Evolutionary conservation across 2,329 filamentous ascomycete species (phyloP), one percentile per base, ranked within the genome.

Genomic region (Ceratocystis ficicola): DNA sequence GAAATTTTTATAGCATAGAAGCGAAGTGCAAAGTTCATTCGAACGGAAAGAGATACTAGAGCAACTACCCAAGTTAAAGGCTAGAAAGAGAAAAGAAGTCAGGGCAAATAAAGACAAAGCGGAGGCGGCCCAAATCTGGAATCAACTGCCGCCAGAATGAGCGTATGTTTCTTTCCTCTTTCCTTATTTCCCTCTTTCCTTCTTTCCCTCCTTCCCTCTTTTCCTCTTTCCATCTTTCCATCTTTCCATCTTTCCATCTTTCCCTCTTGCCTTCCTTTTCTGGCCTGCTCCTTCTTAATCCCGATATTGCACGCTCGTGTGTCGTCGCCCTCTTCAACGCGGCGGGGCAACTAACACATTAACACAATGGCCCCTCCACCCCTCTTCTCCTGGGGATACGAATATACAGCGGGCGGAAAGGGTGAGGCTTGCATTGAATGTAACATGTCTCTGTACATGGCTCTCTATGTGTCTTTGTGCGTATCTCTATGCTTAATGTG

Each of bases 261-360:
- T 20, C n/a, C 7, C 17, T 30, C 22, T 44, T 57, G n/a, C 28
- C 44, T 10, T 32, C 17, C 28, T 36, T 36, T 36, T 36, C 32
- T 36, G 32, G 36, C 36, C 36, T 41, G 36, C 36, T 64, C 48
- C 63, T 44, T 64, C 48, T n/a, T 62, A 28, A 62, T 46, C 20
- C 41, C 60, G 25, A 44, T 17, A 62, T 28, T 62, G 59, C 32
- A 20, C 32, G 32, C 36, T 62, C 25, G 36, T 62, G 32, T 44
- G 28, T 36, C 25, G 20, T 52, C 20, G 20, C 48, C 36, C 36
- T 25, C 22, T 30, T 59, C 32, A 15, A n/a, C 15, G 28, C 30
- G 55, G 55, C 28, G 32, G 55, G 48, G 48, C 48, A 52, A 52
- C 22, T 52, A n/a, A 17, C 20, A 59, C 15, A n/a, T n/a, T 8